phyloP scores from a whole-genome alignment of 2,329 filamentous ascomycete species.

The Capronia coronata region DNA sequence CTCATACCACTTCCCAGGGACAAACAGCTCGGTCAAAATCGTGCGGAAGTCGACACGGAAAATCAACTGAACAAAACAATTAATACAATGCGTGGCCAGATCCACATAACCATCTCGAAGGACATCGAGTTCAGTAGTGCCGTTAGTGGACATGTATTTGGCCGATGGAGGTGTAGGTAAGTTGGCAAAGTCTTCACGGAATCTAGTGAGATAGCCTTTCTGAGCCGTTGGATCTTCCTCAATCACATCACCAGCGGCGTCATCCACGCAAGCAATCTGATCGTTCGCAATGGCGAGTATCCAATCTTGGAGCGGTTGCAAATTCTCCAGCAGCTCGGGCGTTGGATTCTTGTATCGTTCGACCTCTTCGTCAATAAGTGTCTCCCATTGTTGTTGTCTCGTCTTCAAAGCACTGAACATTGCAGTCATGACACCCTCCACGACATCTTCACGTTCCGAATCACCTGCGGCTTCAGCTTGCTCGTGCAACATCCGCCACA shows the following conservation, averaged over 20 bases:
- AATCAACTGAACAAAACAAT: slow-evolving; percentile 76
- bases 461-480: slow-evolving; percentile 79
- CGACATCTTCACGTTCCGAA: slow-evolving; percentile 79
- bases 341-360: slow-evolving; percentile 58
- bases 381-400: slow-evolving; percentile 80
- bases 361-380: slow-evolving; percentile 79
- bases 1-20: slow-evolving; percentile 71
- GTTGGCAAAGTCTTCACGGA: slow-evolving; percentile 74
- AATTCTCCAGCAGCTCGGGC: slow-evolving; percentile 53
- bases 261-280: slow-evolving; percentile 96
- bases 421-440: slow-evolving; percentile 90
- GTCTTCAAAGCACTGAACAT: slow-evolving; percentile 84
- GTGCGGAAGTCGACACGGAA: slow-evolving; percentile 82
- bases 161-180: slow-evolving; percentile 59
- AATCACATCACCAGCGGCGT: slow-evolving; percentile 63
- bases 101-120: slow-evolving; percentile 92
- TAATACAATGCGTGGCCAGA: slow-evolving; percentile 86
- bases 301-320: slow-evolving; percentile 78
- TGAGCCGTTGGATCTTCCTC: slow-evolving; percentile 67
- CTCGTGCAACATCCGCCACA: slow-evolving; percentile 96
- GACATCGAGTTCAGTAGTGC: slow-evolving; percentile 63
- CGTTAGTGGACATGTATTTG: slow-evolving; percentile 68
- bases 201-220: slow-evolving; percentile 76
- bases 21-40: slow-evolving; percentile 87
- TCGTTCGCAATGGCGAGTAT: slow-evolving; percentile 95